Base-by-base conservation (phyloP, 768 basidiomycete genomes). In the Suillus occidentalis region DNA sequence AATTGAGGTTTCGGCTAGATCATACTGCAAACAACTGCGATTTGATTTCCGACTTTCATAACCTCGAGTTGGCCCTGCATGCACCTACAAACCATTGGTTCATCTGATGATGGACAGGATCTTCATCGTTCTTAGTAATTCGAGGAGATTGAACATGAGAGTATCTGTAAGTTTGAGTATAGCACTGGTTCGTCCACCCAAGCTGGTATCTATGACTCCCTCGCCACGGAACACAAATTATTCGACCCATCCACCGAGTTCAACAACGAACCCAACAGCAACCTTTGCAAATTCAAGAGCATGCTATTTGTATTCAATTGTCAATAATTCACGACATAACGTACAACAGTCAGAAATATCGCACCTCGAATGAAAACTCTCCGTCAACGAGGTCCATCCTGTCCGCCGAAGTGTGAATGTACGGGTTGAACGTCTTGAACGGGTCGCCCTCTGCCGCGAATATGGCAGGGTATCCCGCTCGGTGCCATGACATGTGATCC, bases 281-380 rank as follows among this genome's bases (percentile, higher is more conserved):
- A 89, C 77, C 74, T 87, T 88, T 31, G 84, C 82, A 69, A 88
- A 89, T 72, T 88, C 84, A 28, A 85, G 74, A 61, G 84, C 84
- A 70, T 87, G 84, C 61, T 72, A 72, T 63, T 77, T 79, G 77
- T 85, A 85, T 49, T 84, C 82, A 37, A 59, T 20, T 1, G 16
- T 40, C 25, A 59, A 40, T 28, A 8, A 18, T 18, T 12, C 57
- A 40, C 22, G 2, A n/a, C 28, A 10, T 14, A 45, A 10, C 42
- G 5, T 14, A 36, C 13, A 58, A 31, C 13, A 34, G 13, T 28
- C n/a, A 16, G 45, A 16, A 36, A 37, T 52, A 39, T 34, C 55
- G 36, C 40, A 73, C 76, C 68, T 80, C 74, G 69, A 75, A 77
- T 14, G 79, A 82, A 43, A 84, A 83, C 67, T 87, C 85, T 66